These are phyloP conservation scores for Rasamsonia emersonii DNA, from an alignment of 2,329 filamentous ascomycete species.

Conservation along the genomic window DNA sequence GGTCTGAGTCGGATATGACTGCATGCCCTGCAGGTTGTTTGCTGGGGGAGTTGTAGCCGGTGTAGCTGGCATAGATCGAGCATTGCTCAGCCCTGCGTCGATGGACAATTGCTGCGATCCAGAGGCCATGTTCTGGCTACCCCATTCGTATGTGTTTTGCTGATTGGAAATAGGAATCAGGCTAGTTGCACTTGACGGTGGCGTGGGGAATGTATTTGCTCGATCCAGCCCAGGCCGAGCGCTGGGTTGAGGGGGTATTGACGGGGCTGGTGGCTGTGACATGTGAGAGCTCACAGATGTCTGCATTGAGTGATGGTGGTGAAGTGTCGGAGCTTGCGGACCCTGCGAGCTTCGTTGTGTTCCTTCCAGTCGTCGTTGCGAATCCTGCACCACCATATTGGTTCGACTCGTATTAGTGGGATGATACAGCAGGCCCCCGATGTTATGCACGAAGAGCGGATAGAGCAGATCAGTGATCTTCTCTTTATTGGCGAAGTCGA, in stretches of 20 bases:
- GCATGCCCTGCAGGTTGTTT: conserved; percentile 66
- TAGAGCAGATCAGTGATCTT: conserved; percentile 96
- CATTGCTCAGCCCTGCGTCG: conserved; percentile 67
- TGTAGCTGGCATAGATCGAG: conserved; percentile 82
- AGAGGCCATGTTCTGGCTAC: conserved; percentile 55
- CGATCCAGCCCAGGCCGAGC: conserved; percentile 69
- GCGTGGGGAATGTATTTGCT: conserved; percentile 87
- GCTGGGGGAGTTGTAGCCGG: conserved; percentile 85
- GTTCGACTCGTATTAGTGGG: conserved; percentile 71
- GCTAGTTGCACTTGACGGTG: conserved; percentile 85
- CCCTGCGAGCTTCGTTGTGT: conserved; percentile 55
- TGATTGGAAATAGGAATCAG: conserved; percentile 68
- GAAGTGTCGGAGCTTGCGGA: conserved; percentile 51
- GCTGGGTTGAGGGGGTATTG: conserved; percentile 52
- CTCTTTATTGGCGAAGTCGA: conserved; percentile 98
- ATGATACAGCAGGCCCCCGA: conserved; percentile 86
- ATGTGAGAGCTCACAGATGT: conserved; percentile 50
- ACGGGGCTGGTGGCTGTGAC: conserved; percentile 58
- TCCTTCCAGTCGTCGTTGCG: conserved; percentile 62
- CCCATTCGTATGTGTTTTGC: conserved; percentile 72
- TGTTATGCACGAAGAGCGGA: conserved; percentile 95
- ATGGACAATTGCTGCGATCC: conserved; percentile 65
- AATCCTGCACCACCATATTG: conserved; percentile 79
- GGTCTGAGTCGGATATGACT: conserved; percentile 62
- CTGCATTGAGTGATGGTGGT: conserved; percentile 60